Percentiles rank a stretch among this genome's conserved stretches.
Conservation (phyloP, 202 grass and related monocot genomes). For the Carex arenaria region DNA sequence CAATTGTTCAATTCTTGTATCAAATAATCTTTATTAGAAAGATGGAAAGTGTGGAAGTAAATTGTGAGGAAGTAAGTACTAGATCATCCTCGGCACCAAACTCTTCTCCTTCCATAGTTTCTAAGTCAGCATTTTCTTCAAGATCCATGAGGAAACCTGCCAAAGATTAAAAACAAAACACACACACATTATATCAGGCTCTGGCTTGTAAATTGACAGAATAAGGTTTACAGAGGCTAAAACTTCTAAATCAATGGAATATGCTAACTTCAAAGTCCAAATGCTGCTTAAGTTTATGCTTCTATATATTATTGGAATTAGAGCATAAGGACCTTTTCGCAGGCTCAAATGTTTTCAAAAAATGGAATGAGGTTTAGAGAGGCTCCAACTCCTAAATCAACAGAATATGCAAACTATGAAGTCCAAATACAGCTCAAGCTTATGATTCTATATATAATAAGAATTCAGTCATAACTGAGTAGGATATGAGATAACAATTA, state of each 20-base stretch:
- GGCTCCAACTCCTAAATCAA: neutral
- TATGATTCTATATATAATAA: neutral
- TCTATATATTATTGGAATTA: neutral
- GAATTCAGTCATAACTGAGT: neutral
- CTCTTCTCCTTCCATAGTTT: slow-evolving; percentile 19
- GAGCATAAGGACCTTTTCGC: neutral
- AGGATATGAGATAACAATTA: neutral
- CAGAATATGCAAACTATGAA: neutral
- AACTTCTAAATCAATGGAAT: neutral
- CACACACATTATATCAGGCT: neutral
- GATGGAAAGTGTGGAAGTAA: neutral
- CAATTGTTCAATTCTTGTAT: neutral
- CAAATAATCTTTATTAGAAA: neutral
- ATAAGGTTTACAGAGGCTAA: neutral
- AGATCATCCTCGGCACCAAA: slow-evolving; percentile 24
- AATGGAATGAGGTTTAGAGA: neutral
- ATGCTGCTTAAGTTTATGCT: neutral
- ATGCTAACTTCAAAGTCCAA: neutral
- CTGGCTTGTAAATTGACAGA: neutral
- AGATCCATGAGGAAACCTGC: slow-evolving; percentile 3
- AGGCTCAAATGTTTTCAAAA: neutral
- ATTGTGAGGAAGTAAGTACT: slow-evolving; percentile 25
- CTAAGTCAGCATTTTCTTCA: slow-evolving; percentile 4
- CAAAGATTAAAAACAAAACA: neutral
- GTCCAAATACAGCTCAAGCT: neutral